Conservation (phyloP, 306 rosid species). For the Rosa lucieae region DNA sequence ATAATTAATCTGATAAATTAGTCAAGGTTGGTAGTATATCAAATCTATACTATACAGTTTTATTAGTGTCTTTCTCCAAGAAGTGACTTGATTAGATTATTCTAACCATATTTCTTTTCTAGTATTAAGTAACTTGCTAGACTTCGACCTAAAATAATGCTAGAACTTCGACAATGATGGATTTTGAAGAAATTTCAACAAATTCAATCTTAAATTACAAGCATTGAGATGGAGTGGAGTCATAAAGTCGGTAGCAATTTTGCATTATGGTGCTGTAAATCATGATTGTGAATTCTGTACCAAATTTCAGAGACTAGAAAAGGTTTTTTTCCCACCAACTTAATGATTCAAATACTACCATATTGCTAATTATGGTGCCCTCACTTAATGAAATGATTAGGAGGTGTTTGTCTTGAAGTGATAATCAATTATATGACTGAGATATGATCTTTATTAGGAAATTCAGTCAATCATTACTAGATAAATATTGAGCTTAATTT, state of each 20-base stretch:
- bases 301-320: background rate
- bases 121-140: background rate
- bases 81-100: background rate
- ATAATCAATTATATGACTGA: background rate
- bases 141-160: background rate
- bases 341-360: background rate
- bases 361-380: background rate
- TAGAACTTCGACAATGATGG: background rate
- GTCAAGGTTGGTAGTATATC: constrained; percentile 26
- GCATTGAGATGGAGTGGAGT: constrained; percentile 5
- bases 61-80: background rate
- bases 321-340: background rate
- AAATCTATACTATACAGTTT: constrained; percentile 10
- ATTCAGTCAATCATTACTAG: background rate
- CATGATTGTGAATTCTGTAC: background rate
- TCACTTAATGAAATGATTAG: background rate
- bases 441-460: background rate
- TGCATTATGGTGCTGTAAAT: background rate
- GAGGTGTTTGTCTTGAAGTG: background rate
- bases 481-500: background rate
- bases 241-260: constrained; percentile 1
- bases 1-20: constrained; percentile 10
- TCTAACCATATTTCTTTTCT: background rate
- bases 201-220: background rate
- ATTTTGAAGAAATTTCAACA: background rate